Conservation (phyloP, 2,329 filamentous ascomycete species). For the Alternaria novae-zelandiae region DNA sequence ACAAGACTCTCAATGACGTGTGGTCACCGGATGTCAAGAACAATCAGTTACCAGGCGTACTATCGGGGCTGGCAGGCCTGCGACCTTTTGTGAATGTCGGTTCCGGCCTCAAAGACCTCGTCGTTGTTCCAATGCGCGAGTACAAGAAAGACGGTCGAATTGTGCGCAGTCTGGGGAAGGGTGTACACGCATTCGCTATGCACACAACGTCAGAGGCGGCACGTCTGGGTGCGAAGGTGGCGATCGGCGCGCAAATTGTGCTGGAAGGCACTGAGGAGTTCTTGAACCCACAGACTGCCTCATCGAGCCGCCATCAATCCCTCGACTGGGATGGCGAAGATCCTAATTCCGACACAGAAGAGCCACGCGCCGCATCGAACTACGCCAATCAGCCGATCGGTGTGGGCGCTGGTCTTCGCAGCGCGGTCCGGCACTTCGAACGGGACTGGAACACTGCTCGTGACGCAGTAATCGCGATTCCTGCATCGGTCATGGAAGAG, state of each 20-base stretch:
- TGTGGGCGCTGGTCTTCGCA: slow-evolving; percentile 82
- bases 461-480: slow-evolving; percentile 94
- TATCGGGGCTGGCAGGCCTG: slow-evolving; percentile 89
- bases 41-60: slow-evolving; percentile 86
- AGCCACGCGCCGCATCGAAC: slow-evolving; percentile 80
- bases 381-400: slow-evolving; percentile 95
- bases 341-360: slow-evolving; percentile 69
- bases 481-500: slow-evolving; percentile 88
- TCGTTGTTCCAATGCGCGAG: slow-evolving; percentile 88
- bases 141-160: slow-evolving; percentile 94
- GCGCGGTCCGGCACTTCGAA: slow-evolving; percentile 81
- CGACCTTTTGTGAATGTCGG: slow-evolving; percentile 90
- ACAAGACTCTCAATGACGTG: slow-evolving; percentile 89
- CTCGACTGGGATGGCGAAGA: slow-evolving; percentile 60
- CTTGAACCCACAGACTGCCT: slow-evolving; percentile 55
- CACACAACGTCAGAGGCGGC: slow-evolving; percentile 95
- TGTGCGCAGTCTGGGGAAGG: slow-evolving; percentile 89
- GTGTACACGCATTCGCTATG: slow-evolving; percentile 85
- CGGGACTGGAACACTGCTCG: slow-evolving; percentile 85
- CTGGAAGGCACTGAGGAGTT: slow-evolving; percentile 88
- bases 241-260: slow-evolving; percentile 92
- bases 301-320: slow-evolving; percentile 24
- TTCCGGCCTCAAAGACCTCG: slow-evolving; percentile 81
- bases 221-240: slow-evolving; percentile 90
- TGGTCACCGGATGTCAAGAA: slow-evolving; percentile 94